These are phyloP conservation scores for Aspergillus sp. DNA, from an alignment of 2,329 filamentous ascomycete genomes.

Conservation along the genomic window DNA sequence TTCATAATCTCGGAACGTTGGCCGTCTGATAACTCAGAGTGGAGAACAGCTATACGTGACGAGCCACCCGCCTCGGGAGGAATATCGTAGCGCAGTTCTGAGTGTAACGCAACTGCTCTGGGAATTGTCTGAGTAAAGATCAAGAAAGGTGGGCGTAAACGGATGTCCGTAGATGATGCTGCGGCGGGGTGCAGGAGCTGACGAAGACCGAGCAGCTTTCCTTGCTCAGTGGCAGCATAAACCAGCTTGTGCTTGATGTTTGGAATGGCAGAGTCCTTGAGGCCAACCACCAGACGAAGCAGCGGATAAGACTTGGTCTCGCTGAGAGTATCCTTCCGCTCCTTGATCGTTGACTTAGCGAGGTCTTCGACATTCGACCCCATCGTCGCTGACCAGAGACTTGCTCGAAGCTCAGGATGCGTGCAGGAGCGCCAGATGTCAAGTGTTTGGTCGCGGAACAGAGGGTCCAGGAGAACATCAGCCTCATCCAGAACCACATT, in stretches of 20 bases:
- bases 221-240: slow-evolving; percentile 89
- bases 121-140: slow-evolving; percentile 97
- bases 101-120: slow-evolving; percentile 80
- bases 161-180: slow-evolving; percentile 48
- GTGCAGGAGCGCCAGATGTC: slow-evolving; percentile 79
- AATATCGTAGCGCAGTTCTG: slow-evolving; percentile 93
- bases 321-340: slow-evolving; percentile 45
- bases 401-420: slow-evolving; percentile 68
- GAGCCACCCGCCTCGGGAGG: slow-evolving; percentile 83
- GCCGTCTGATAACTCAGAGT: slow-evolving; percentile 78
- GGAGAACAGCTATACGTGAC: slow-evolving; percentile 82
- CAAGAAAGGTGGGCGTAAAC: slow-evolving; percentile 82
- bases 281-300: slow-evolving; percentile 84
- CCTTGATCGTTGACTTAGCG: slow-evolving; percentile 66
- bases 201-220: slow-evolving; percentile 87
- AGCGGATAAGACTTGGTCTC: slow-evolving; percentile 50
- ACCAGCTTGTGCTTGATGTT: slow-evolving; percentile 86
- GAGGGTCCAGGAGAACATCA: slow-evolving; percentile 85
- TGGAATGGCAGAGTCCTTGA: slow-evolving; percentile 93
- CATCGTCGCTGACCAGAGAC: slow-evolving; percentile 97
- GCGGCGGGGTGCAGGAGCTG: slow-evolving; percentile 80
- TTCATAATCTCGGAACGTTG: slow-evolving; percentile 81
- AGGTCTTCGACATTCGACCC: slow-evolving; percentile 86
- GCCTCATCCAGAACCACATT: slow-evolving; percentile 88
- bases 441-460: slow-evolving; percentile 88